Conservation (phyloP, 306 rosid species). For the Psophocarpus tetragonolobus region DNA sequence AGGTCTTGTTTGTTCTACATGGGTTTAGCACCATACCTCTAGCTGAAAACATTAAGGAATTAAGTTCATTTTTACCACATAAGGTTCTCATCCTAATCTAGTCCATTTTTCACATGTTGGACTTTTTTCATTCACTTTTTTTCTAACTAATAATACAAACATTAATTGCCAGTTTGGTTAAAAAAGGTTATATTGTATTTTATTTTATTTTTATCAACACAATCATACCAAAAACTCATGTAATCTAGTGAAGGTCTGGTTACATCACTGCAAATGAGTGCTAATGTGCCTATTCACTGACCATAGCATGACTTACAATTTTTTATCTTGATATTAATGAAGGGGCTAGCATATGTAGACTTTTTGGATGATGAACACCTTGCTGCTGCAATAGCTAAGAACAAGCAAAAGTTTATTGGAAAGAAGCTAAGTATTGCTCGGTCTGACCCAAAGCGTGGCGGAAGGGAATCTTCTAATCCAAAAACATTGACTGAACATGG, state of each 20-base stretch:
- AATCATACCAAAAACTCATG: neutral
- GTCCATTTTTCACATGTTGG: neutral
- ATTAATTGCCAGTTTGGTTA: neutral
- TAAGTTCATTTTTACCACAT: neutral
- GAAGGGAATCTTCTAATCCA: slow-evolving; percentile 45
- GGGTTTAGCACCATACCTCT: neutral
- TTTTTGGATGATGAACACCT: slow-evolving; percentile 78
- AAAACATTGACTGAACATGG: slow-evolving; percentile 41
- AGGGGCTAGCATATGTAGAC: slow-evolving; percentile 97
- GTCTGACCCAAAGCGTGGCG: slow-evolving; percentile 73
- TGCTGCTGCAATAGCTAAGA: slow-evolving; percentile 78
- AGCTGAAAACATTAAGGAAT: neutral
- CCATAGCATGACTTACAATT: neutral
- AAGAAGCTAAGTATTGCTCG: slow-evolving; percentile 81
- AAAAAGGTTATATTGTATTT: neutral
- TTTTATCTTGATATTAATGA: slow-evolving; percentile 31
- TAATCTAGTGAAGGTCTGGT: neutral
- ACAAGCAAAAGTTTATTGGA: slow-evolving; percentile 61
- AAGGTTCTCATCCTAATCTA: neutral
- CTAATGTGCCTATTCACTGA: neutral
- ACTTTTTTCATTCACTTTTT: neutral
- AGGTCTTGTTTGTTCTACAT: neutral
- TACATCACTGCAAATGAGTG: slow-evolving; percentile 4
- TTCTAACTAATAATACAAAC: neutral
- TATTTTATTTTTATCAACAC: neutral